Evolutionary conservation across 2,329 filamentous ascomycete genomes (phyloP), one percentile per base, ranked within the genome.

Genomic region (Endothia cerciana): DNA sequence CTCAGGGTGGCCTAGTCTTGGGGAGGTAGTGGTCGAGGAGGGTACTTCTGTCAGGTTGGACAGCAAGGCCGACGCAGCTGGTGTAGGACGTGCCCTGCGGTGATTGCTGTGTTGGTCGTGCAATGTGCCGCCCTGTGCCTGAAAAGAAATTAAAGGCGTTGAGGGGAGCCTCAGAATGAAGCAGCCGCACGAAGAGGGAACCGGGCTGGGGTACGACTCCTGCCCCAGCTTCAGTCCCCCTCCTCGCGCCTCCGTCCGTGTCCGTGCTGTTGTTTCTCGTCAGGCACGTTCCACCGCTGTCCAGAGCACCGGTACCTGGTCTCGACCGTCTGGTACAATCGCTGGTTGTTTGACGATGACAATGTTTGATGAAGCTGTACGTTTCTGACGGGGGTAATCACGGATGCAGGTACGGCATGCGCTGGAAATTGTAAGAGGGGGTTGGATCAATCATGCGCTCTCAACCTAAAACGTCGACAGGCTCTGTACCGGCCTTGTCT

Each of bases 91-190:
- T 28, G 22, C 17, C 19, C 60, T 43, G 60, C 38, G 36, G 49
- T 43, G 36, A 49, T 33, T 25, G 55, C 28, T 28, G 28, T 25
- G n/a, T 6, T n/a, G 61, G 65, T 66, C 25, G 65, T 64, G 63
- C 63, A 68, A 43, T 45, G 60, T 65, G 45, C 65, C 49, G 66
- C 63, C 63, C 30, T 62, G 62, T 62, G 59, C 62, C 65, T 56
- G 57, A 41, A 60, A 62, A 61, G 64, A 66, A 66, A 68, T 66
- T 68, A 66, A 65, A 68, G 63, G 63, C 25, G 28, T 45, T 47
- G 63, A 19, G 58, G 61, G 57, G 55, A 55, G 60, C 61, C 51
- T 57, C 51, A 56, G 51, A 49, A 30, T 57, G 53, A 63, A 38
- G 40, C 61, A 63, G 61, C 61, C 40, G 51, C 53, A 59, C 45